These are phyloP conservation scores for Phaeotremella fagi DNA, from an alignment of 768 basidiomycete species.

Conservation along the genomic window DNA sequence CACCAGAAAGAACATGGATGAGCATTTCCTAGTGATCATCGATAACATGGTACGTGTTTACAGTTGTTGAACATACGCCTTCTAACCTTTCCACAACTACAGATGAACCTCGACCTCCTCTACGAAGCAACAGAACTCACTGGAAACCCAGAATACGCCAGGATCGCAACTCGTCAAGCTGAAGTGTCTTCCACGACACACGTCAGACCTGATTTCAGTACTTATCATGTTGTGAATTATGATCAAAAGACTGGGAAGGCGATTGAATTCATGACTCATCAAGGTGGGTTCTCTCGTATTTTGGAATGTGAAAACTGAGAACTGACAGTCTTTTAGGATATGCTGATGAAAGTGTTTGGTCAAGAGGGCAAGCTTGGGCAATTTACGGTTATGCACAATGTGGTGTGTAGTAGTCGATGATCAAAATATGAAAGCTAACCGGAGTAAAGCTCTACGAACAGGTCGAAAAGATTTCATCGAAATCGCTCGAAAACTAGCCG, in stretches of 20 bases:
- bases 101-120: conserved; percentile 42
- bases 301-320: not conserved
- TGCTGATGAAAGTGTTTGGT: conserved; percentile 35
- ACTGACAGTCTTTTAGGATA: conserved; percentile 18
- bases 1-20: conserved; percentile 21
- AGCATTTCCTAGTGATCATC: conserved; percentile 40
- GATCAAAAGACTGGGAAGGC: conserved; percentile 28
- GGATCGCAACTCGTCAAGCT: conserved; percentile 32
- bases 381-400: conserved; percentile 41
- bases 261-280: conserved; percentile 21
- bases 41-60: conserved; percentile 37
- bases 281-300: conserved; percentile 10
- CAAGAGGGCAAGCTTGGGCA: conserved; percentile 39
- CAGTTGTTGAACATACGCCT: not conserved
- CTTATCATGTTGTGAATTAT: conserved; percentile 39
- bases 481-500: conserved; percentile 25
- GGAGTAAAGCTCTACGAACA: conserved; percentile 21
- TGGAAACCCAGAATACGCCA: conserved; percentile 26
- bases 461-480: conserved; percentile 35
- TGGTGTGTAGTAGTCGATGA: conserved; percentile 14
- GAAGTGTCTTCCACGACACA: conserved; percentile 26
- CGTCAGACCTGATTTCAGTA: conserved; percentile 28
- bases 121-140: conserved; percentile 35
- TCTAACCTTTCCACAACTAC: not conserved
- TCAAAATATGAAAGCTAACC: not conserved